Base-by-base conservation (phyloP, 2,329 filamentous ascomycete species). In the Colletotrichum phormii region DNA sequence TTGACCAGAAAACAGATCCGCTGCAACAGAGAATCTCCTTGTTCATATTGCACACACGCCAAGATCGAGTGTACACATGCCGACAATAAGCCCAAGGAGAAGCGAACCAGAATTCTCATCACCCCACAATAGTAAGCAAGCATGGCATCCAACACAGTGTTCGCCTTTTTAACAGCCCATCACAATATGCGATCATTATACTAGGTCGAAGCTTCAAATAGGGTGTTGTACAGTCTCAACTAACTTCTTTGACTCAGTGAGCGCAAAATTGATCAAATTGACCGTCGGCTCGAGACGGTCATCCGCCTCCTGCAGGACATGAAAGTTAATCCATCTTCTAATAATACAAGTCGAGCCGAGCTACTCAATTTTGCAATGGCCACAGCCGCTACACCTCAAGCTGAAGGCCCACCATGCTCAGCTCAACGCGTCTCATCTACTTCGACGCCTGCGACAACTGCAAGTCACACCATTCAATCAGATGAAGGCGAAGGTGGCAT, bases 261-360 rank as follows among this genome's bases (percentile, higher is more conserved):
- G 65, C 77, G 78, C 58, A 83, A 83, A 75, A 83, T 83, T 26
- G 82, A 83, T 54, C 79, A 78, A 18, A 82, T 83, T 57, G 82
- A 83, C 63, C 79, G 78, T 13, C 79, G 80, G 11, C 78, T 83
- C 2, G 80, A 83, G 67, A 78, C 78, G 0, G 79, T 83, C 22
- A 78, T 81, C 26, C 72, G 76, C 18, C 76, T 83, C n/a, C 76
- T 83, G 53, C 76, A 80, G 49, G 81, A 82, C 33, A 77, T 83
- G 71, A 82, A 78, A 60, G 76, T 77, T 37, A 77, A 73, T 26
- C 78, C 74, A 60, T 42, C 76, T 6, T 42, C 76, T 7, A 61
- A 75, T 46, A 68, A 71, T n/a, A 26, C 49, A 1, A 57, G 46
- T 12, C 22, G n/a, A 5, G 53, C 6, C 15, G 64, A 61, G 2